Evolutionary conservation across 345 rosid genomes (phyloP), one percentile per base, ranked within the genome.

Genomic region (Hibiscus mutabilis): DNA sequence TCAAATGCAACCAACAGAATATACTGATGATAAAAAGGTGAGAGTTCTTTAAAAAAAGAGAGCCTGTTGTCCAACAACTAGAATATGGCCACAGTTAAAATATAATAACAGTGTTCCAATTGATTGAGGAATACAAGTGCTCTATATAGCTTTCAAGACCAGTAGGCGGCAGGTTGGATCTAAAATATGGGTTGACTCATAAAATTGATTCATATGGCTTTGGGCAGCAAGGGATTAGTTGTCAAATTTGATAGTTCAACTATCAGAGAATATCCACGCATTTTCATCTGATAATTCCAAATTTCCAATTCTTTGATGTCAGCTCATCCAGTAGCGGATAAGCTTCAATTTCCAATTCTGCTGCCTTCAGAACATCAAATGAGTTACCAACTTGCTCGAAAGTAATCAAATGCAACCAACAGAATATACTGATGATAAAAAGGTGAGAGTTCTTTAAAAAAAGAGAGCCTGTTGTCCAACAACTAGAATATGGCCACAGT

Each of bases 301-400:
- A n/a, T n/a, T n/a, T n/a, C n/a, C n/a, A n/a, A n/a, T n/a, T 92
- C 86, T 92, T 92, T 58, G 97, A 96, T 7, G 98, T 91, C 66
- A 96, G 91, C 80, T 92, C 98, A 76, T 96, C 99, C 68, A 92
- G 77, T 59, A 96, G 79, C 14, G 99, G 99, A 78, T 96, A 96
- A 72, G 99, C 99, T 86, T 96, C 99, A 78, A 91, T 92, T 79
- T 96, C 99, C 71, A 96, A 82, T 80, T 96, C 98, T 77, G 96
- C 94, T 76, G 99, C 99, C 99, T 96, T 83, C 63, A 63, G 61
- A 81, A 78, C 63, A 51, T 66, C 8, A 18, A 37, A 59, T 40
- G 70, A 72, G 35, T 73, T 70, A 78, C 44, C 57, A 76, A 70
- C 57, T 73, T 46, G 53, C 12, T 65, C 53, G 52, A 21, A 55